Evolutionary conservation across 1,284 basidiomycete genomes (phyloP).

Genomic region (Moesziomyces sp.): DNA sequence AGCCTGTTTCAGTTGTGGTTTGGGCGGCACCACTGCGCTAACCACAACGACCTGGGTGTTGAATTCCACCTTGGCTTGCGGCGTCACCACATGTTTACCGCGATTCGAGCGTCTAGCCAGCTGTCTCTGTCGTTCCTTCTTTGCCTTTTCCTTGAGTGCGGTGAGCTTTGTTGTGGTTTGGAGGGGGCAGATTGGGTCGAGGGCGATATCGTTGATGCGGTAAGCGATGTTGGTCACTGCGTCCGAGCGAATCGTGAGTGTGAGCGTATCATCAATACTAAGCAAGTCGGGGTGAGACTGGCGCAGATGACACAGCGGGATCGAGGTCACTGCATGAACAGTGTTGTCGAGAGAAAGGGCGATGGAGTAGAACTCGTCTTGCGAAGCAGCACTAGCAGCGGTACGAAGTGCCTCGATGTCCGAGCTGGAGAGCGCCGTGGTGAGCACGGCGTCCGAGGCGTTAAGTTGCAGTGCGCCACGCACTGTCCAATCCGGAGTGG

Average conservation of each 20-base stretch:
- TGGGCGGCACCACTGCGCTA: not conserved
- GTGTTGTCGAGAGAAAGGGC: not conserved
- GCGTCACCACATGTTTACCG: not conserved
- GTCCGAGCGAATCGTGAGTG: slow-evolving; percentile 1
- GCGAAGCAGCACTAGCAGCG: no score
- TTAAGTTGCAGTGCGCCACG: slow-evolving; percentile 4
- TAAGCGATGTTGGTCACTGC: slow-evolving; percentile 8
- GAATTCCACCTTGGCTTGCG: not conserved
- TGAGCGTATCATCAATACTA: slow-evolving; percentile 22
- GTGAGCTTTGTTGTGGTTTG: not conserved
- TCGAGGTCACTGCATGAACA: slow-evolving; percentile 3
- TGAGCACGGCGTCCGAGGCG: not conserved
- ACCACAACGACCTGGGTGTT: not conserved
- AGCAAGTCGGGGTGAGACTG: slow-evolving; percentile 15
- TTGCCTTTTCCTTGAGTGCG: not conserved
- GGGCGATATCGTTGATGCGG: slow-evolving; percentile 25
- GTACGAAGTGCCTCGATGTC: not conserved
- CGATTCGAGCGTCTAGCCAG: slow-evolving; percentile 14
- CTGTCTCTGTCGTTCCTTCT: slow-evolving; percentile 8
- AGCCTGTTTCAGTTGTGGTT: slow-evolving; percentile 8
- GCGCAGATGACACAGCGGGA: slow-evolving; percentile 28
- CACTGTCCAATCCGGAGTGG: slow-evolving; percentile 11
- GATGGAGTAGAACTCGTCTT: not conserved
- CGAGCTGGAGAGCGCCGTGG: not conserved
- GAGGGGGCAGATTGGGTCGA: slow-evolving; percentile 21